phyloP scores from a whole-genome alignment of 192 early-diverging fungal genomes.

The Borealophlyctis nickersoniae region DNA sequence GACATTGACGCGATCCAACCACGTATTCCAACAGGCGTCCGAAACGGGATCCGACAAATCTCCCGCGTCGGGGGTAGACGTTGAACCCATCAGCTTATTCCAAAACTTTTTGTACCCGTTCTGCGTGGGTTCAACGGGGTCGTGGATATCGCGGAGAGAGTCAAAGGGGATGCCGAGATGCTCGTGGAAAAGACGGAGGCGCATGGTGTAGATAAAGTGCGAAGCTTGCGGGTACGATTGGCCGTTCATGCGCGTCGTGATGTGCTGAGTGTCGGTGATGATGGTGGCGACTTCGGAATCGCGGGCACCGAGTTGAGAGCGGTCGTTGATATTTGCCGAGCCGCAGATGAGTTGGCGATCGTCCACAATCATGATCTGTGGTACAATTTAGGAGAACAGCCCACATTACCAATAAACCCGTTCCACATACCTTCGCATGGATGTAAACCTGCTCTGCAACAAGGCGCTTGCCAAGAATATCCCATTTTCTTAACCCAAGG shows the following conservation, averaged over 20 bases:
- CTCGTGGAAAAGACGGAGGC: conserved; percentile 75
- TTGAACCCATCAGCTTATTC: too few relatives aligned
- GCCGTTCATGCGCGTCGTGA: conserved; percentile 74
- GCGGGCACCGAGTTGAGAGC: conserved; percentile 80
- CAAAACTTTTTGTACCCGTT: too few relatives aligned
- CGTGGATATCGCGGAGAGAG: conserved; percentile 15
- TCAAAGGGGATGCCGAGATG: conserved; percentile 67
- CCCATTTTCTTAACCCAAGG: conserved; percentile 71
- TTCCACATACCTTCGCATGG: conserved; percentile 52
- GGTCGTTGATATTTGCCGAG: conserved; percentile 89
- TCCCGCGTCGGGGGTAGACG: too few relatives aligned
- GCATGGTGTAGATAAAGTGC: conserved; percentile 70
- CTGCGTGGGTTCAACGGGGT: too few relatives aligned
- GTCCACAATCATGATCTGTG: conserved; percentile 82
- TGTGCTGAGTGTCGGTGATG: conserved; percentile 67
- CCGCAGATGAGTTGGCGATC: conserved; percentile 80
- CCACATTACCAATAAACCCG: background rate
- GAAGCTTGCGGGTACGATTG: conserved; percentile 64
- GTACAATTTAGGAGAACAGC: conserved; percentile 13
- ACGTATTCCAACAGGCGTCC: conserved; percentile 58
- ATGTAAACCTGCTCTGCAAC: conserved; percentile 85
- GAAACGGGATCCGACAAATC: conserved; percentile 68
- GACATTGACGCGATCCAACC: conserved; percentile 58
- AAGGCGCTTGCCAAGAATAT: conserved; percentile 49
- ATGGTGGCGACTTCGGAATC: conserved; percentile 88